These are phyloP conservation scores for Cicer pinnatifidum DNA, from an alignment of 306 rosid genomes.

Conservation along the genomic window DNA sequence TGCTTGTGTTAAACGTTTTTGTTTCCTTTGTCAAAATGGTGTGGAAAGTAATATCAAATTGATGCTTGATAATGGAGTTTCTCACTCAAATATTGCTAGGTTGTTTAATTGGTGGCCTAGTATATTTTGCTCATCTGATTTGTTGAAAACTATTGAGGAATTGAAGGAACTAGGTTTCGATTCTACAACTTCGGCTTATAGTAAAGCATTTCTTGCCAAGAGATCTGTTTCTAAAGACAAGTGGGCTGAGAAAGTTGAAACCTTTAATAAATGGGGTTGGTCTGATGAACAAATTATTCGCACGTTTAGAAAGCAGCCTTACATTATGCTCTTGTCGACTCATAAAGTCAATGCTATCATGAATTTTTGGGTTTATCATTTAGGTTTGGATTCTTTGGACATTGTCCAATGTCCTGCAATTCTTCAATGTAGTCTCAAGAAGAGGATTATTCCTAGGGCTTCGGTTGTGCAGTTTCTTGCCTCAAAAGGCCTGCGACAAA, in stretches of 20 bases:
- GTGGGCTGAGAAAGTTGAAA: constrained; percentile 52
- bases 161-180: constrained; percentile 58
- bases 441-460: constrained; percentile 57
- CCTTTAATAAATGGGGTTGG: constrained; percentile 65
- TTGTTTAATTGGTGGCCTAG: background rate
- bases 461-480: constrained; percentile 43
- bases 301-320: constrained; percentile 48
- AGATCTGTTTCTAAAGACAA: constrained; percentile 16
- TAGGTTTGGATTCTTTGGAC: constrained; percentile 38
- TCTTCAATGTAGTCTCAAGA: constrained; percentile 51
- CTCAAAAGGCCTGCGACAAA: constrained; percentile 47
- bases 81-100: background rate
- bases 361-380: constrained; percentile 50
- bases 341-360: constrained; percentile 48
- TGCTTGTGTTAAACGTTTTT: background rate
- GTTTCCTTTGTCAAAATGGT: background rate
- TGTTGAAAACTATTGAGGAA: constrained; percentile 40
- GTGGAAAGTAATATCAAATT: background rate
- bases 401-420: background rate
- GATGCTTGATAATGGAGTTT: constrained; percentile 8
- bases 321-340: constrained; percentile 43
- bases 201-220: constrained; percentile 37
- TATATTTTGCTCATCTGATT: background rate
- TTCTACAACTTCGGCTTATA: constrained; percentile 32
- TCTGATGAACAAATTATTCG: constrained; percentile 42